Evolutionary conservation across 106 monocot genomes (phyloP).

Genomic region (Dendrobium nobile): DNA sequence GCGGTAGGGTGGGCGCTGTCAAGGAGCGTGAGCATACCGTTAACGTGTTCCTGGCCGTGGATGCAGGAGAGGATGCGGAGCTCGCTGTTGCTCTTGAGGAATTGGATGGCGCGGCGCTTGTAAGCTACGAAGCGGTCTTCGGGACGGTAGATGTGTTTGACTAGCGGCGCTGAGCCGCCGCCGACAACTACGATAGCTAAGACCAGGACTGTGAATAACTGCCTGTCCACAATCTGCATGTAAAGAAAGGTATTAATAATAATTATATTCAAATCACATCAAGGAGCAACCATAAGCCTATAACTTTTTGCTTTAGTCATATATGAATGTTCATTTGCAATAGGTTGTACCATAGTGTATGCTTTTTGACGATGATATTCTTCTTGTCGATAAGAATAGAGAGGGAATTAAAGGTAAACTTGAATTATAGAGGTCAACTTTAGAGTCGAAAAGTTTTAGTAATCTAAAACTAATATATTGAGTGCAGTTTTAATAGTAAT

Average conservation of each 20-base stretch:
- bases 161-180: slow-evolving; percentile 22
- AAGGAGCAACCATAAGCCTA: no score
- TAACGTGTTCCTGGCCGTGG: slow-evolving; percentile 39
- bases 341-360: no score
- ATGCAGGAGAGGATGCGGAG: slow-evolving; percentile 63
- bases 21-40: slow-evolving; percentile 36
- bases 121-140: slow-evolving; percentile 31
- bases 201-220: slow-evolving; percentile 26
- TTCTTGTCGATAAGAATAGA: no score
- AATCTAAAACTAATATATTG: no score
- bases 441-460: no score
- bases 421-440: no score
- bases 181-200: slow-evolving; percentile 26
- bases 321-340: no score
- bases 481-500: no score
- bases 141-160: slow-evolving; percentile 52
- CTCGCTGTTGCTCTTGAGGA: slow-evolving; percentile 33
- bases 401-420: no score
- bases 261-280: no score
- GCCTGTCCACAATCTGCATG: slow-evolving; percentile 20
- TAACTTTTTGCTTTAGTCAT: no score
- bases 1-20: slow-evolving; percentile 22
- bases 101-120: slow-evolving; percentile 39
- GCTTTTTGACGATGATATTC: no score
- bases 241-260: neutral